Conservation (phyloP, 225 moss, liverwort and hornwort species). For the Climacium dendroides region DNA sequence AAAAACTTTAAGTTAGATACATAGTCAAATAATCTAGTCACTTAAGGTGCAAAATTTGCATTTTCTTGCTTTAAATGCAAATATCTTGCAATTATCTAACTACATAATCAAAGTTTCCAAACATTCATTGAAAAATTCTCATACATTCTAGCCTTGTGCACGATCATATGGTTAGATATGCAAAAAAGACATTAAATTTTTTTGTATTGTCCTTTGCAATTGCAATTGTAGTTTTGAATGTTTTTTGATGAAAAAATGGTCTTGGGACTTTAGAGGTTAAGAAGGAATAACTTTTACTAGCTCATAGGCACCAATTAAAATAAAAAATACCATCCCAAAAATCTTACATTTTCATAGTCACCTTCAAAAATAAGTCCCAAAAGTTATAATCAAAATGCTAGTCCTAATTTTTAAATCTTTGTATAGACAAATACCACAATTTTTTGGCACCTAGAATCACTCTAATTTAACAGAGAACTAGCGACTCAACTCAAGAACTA, state of each 20-base stretch:
- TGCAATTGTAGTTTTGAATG: not conserved
- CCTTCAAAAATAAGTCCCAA: not conserved
- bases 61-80: too few relatives aligned
- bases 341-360: not conserved
- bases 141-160: not conserved
- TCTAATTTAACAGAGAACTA: too few relatives aligned
- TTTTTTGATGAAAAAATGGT: not conserved
- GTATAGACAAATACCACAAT: not conserved
- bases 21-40: not conserved
- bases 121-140: not conserved
- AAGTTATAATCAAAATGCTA: not conserved
- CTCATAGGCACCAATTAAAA: not conserved
- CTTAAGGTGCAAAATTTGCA: rapidly evolving
- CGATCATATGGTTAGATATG: not conserved
- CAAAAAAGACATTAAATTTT: not conserved
- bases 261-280: not conserved
- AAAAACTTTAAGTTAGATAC: not conserved
- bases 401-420: not conserved
- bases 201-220: not conserved
- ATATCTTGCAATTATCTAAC: not conserved
- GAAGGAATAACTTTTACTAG: not conserved
- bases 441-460: too few relatives aligned
- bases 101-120: rapidly evolving
- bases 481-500: too few relatives aligned
- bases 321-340: not conserved